phyloP scores from a whole-genome alignment of 2,329 filamentous ascomycete species.

The Monilinia fructigena region DNA sequence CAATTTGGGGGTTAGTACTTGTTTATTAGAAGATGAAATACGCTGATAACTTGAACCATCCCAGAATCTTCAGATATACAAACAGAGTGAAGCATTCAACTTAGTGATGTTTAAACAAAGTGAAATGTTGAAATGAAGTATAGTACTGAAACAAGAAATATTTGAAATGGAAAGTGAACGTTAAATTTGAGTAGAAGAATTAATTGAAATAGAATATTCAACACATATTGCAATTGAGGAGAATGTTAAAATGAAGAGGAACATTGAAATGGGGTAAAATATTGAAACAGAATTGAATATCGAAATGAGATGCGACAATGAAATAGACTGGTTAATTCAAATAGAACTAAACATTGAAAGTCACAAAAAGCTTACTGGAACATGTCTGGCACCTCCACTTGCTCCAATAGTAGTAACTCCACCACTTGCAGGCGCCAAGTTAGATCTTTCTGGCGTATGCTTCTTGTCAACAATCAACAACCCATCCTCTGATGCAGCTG shows the following conservation, averaged over 20 bases:
- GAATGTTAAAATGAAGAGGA: not conserved
- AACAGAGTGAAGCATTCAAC: too few species aligned
- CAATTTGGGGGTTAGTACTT: not conserved
- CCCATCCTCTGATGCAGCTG: conserved; percentile 20
- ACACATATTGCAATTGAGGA: too few species aligned
- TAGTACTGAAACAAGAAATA: too few species aligned
- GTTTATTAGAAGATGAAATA: not conserved
- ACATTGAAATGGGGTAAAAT: too few species aligned
- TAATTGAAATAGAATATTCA: too few species aligned
- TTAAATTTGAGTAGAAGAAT: too few species aligned
- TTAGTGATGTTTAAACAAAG: too few species aligned
- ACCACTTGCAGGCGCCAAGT: not conserved
- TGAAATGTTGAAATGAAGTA: too few species aligned
- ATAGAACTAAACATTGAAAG: not conserved
- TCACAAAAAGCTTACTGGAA: not conserved
- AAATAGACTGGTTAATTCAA: not conserved
- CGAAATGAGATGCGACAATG: too few species aligned
- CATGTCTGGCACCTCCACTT: conserved; percentile 2
- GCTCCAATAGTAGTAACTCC: conserved; percentile 13
- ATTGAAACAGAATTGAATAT: not conserved
- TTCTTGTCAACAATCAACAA: conserved; percentile 23
- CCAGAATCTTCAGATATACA: too few species aligned
- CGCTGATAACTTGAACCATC: too few species aligned
- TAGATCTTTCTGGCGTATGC: conserved; percentile 17
- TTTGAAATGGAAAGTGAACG: too few species aligned